A percentile compares a stretch with the other conserved stretches of the same genome.
These are phyloP conservation scores for Gymnopilus dilepis DNA, from an alignment of 768 basidiomycete genomes.

Conservation along the genomic window DNA sequence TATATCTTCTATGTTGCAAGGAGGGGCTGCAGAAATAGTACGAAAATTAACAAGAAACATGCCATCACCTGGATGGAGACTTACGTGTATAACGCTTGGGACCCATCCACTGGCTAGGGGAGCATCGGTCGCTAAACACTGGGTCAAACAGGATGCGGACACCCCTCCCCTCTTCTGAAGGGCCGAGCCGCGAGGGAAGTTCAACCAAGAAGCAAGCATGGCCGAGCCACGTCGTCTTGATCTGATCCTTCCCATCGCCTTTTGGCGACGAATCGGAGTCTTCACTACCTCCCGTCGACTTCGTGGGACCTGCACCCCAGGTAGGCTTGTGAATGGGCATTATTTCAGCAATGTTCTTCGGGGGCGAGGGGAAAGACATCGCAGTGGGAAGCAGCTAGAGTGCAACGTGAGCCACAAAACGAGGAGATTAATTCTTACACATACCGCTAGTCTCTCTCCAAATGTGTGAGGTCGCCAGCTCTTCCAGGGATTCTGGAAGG, in stretches of 20 bases:
- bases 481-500: constrained; percentile 36
- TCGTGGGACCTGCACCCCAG: constrained; percentile 32
- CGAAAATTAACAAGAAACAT: background rate
- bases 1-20: constrained; percentile 57
- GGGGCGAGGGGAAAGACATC: constrained; percentile 18
- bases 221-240: constrained; percentile 60
- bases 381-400: constrained; percentile 16
- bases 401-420: no score
- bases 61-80: constrained; percentile 24
- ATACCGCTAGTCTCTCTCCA: constrained; percentile 22
- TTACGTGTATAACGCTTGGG: constrained; percentile 54
- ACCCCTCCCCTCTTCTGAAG: constrained; percentile 37
- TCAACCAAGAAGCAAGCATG: constrained; percentile 62
- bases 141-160: constrained; percentile 58
- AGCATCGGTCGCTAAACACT: constrained; percentile 58
- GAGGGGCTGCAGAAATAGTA: constrained; percentile 39
- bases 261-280: constrained; percentile 12
- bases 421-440: no score
- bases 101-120: constrained; percentile 48
- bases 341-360: constrained; percentile 22
- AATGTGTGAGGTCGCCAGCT: constrained; percentile 30
- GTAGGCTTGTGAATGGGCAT: constrained; percentile 43
- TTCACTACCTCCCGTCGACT: background rate
- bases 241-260: constrained; percentile 35
- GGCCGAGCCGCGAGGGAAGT: constrained; percentile 40